phyloP scores from a whole-genome alignment of 2,329 filamentous ascomycete species.

The Botrytis cinerea region DNA sequence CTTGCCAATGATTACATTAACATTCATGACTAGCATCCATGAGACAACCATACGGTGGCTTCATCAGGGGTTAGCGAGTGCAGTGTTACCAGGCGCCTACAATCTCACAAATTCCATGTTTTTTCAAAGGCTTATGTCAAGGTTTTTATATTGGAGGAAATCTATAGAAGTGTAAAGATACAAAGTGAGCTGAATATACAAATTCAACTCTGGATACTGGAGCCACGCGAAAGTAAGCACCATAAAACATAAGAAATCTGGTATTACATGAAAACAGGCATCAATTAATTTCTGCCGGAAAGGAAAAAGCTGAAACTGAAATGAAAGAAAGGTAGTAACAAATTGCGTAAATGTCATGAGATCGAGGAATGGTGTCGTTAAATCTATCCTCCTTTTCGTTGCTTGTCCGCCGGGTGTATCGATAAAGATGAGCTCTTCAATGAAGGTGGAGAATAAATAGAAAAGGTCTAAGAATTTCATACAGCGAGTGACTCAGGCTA shows the following conservation, averaged over 20 bases:
- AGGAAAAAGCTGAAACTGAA: background rate
- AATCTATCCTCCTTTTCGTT: slow-evolving; percentile 14
- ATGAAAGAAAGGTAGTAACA: background rate
- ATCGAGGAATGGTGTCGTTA: slow-evolving; percentile 11
- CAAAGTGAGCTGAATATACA: slow-evolving; percentile 14
- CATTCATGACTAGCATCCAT: background rate
- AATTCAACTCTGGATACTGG: background rate
- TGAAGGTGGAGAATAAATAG: background rate
- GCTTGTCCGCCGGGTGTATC: slow-evolving; percentile 6
- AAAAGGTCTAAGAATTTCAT: slow-evolving; percentile 1
- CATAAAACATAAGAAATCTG: background rate
- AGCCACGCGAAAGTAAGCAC: slow-evolving; percentile 17
- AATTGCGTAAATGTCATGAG: background rate
- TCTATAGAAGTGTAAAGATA: slow-evolving; percentile 14
- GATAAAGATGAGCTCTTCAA: slow-evolving; percentile 3
- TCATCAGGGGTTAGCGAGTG: slow-evolving; percentile 6
- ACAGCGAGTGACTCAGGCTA: background rate
- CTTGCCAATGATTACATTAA: background rate
- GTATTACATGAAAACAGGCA: slow-evolving; percentile 20
- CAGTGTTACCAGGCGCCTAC: background rate
- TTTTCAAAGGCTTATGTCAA: background rate
- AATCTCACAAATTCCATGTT: background rate
- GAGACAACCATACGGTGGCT: background rate
- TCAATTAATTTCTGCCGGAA: slow-evolving; percentile 3
- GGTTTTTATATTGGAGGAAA: slow-evolving; percentile 10